phyloP scores from a whole-genome alignment of 352 stramenopile genomes.

The Phytophthora pluvialis region DNA sequence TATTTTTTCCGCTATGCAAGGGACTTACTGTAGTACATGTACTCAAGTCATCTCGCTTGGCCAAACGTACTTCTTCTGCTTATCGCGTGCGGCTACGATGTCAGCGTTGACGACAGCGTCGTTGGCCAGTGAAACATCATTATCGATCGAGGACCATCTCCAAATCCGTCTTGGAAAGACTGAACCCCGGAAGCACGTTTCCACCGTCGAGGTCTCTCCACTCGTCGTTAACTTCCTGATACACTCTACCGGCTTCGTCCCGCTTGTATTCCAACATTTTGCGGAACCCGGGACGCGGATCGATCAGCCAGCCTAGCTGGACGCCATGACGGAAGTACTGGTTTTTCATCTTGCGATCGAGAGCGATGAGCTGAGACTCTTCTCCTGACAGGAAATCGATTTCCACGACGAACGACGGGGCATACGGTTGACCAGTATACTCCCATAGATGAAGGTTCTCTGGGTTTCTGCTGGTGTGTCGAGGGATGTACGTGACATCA shows the following conservation, averaged over 20 bases:
- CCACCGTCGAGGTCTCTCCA: conserved; percentile 30
- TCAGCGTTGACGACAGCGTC: neutral
- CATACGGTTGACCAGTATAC: conserved; percentile 8
- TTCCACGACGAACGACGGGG: conserved; percentile 19
- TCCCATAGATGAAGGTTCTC: neutral
- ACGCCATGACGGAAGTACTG: conserved; percentile 26
- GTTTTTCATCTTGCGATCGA: conserved; percentile 20
- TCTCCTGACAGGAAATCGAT: conserved; percentile 21
- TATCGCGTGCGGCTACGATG: neutral
- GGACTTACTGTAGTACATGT: no score
- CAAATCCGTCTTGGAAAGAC: neutral
- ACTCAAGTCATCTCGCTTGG: no score
- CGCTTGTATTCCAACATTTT: conserved; percentile 27
- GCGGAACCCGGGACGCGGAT: conserved; percentile 6
- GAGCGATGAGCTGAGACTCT: neutral
- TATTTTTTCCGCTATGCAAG: no score
- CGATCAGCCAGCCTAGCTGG: conserved; percentile 24
- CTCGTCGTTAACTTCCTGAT: conserved; percentile 1
- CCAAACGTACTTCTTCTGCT: no score
- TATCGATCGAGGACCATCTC: conserved; percentile 6
- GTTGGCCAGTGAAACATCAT: neutral
- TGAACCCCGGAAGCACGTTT: conserved; percentile 19
- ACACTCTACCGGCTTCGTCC: conserved; percentile 4
- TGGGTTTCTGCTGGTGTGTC: neutral
- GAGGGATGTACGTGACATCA: conserved; percentile 19